Base-by-base conservation (phyloP, 192 early-diverging fungal genomes). In the Podila clonocystis region DNA sequence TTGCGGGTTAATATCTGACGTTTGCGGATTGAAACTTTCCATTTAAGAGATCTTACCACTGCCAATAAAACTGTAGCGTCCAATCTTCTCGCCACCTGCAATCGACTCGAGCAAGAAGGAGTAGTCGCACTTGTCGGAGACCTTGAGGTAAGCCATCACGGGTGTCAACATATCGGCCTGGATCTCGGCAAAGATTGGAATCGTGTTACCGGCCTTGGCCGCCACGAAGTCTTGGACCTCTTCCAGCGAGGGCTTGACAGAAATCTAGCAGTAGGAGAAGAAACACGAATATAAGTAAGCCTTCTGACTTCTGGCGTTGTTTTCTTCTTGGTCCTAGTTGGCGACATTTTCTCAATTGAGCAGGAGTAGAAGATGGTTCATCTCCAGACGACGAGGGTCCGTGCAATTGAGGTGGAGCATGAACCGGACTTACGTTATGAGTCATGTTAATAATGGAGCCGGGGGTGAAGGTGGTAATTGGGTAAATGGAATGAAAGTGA, bases 51-150 rank as follows among this genome's bases (percentile, higher is more conserved):
- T 33, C 58, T 72, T 84, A 92, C 93, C 90, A 63, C 94, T 90
- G 19, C 98, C 98, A 67, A 99, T 90, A 79, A 99, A 97, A 55
- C 96, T 97, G 85, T 97, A 99, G 62, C 96, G 92, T 30, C 96
- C 94, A 85, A 97, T 95, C 64, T 93, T 96, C 74, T 99, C 98
- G 52, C 96, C 96, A 50, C 96, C 97, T 59, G 90, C 84, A 22
- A 97, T 95, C 30, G 95, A 96, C 74, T 99, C 98, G 28, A 99
- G 91, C 72, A 99, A 82, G 70, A 99, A 99, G 34, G 98, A 98
- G 82, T 97, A 94, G 15, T 92, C 87, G 70, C 90, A 91, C 52
- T 87, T 84, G 60, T 93, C 86, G 22, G 95, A 86, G 22, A 98
- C 88, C 75, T 94, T 94, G 69, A 99, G 92, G 72, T 98, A 99